Evolutionary conservation across 805 yeast genomes (phyloP).

Genomic region (Wickerhamomyces bisporus): DNA sequence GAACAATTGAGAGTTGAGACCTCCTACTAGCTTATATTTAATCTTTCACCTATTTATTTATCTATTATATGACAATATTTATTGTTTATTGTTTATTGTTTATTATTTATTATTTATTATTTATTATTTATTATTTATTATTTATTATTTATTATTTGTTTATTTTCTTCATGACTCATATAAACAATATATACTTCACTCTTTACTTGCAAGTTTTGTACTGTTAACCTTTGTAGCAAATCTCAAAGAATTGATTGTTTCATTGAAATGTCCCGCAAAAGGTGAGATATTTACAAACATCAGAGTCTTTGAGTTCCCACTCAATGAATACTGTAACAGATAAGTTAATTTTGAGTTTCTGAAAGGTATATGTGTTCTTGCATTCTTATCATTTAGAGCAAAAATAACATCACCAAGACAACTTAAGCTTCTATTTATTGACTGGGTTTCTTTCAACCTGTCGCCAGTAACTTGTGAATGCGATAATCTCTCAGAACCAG

Average conservation of each 20-base stretch:
- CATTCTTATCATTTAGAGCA: slow-evolving; percentile 49
- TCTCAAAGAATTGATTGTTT: slow-evolving; percentile 78
- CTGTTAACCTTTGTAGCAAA: slow-evolving; percentile 82
- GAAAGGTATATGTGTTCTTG: slow-evolving; percentile 71
- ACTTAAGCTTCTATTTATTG: slow-evolving; percentile 84
- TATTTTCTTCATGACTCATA: not conserved
- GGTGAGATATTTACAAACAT: slow-evolving; percentile 93
- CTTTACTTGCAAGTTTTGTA: slow-evolving; percentile 32
- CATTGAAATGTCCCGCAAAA: slow-evolving; percentile 52
- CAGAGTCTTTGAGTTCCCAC: slow-evolving; percentile 82
- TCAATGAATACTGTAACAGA: slow-evolving; percentile 74
- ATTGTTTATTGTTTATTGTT: too few relatives aligned
- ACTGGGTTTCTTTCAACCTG: slow-evolving; percentile 78
- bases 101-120: too few relatives aligned
- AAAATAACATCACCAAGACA: slow-evolving; percentile 86
- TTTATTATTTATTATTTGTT: slow-evolving; percentile 5
- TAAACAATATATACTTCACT: not conserved
- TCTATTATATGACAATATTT: slow-evolving; percentile 1
- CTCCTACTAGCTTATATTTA: not conserved
- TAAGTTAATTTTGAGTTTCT: slow-evolving; percentile 92
- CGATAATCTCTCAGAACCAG: slow-evolving; percentile 86
- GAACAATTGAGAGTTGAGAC: too few relatives aligned
- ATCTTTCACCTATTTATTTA: not conserved
- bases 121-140: slow-evolving; percentile 1
- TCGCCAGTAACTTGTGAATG: slow-evolving; percentile 76